A percentile compares a stretch with the other conserved stretches of the same genome.
Evolutionary conservation across 140 eudicot species (phyloP).

Genomic region (Erigeron philadelphicus): DNA sequence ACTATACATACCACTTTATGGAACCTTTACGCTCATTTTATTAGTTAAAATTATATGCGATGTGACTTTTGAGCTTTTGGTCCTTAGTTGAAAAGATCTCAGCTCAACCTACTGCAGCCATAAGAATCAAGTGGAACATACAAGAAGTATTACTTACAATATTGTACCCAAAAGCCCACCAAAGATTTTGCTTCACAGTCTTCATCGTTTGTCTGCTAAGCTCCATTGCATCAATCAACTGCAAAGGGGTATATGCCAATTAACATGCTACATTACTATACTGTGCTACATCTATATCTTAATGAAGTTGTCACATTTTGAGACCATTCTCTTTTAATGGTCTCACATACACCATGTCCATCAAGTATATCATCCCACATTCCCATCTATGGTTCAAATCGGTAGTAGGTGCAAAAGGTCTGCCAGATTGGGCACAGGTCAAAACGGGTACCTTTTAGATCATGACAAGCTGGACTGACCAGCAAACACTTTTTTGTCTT

Average conservation of each 20-base stretch:
- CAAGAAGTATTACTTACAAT: constrained; percentile 49
- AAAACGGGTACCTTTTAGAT: background rate
- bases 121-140: background rate
- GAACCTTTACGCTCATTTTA: background rate
- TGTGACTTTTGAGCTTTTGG: too few species aligned
- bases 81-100: too few species aligned
- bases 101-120: too few species aligned
- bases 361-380: background rate
- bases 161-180: constrained; percentile 99
- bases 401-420: background rate
- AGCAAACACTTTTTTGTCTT: background rate
- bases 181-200: constrained; percentile 93
- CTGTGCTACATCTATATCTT: background rate
- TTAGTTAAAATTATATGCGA: background rate
- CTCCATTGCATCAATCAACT: constrained; percentile 92
- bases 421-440: background rate
- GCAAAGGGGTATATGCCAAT: constrained; percentile 24
- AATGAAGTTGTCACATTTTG: background rate
- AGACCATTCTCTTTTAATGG: background rate
- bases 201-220: constrained; percentile 91
- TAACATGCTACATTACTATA: background rate
- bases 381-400: constrained; percentile 1
- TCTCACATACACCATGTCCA: background rate
- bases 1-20: background rate
- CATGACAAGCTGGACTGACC: background rate